These are phyloP conservation scores for Talaromyces stipitatus DNA, from an alignment of 495 filamentous ascomycete genomes.

Conservation along the genomic window DNA sequence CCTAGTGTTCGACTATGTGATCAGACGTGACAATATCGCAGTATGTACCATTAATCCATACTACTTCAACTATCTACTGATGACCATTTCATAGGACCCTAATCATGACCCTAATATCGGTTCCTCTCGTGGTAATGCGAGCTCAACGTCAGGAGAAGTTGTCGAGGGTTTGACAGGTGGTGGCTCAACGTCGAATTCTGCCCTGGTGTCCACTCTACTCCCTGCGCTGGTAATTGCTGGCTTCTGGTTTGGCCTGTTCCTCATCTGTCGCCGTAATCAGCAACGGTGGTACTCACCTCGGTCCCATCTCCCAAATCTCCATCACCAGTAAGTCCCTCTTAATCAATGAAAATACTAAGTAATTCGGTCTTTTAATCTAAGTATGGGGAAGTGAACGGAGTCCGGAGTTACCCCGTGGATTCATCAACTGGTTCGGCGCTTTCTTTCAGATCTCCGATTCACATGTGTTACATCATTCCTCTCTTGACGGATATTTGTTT, in stretches of 20 bases:
- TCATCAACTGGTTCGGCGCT: constrained; percentile 55
- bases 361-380: background rate
- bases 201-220: constrained; percentile 62
- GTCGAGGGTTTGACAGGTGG: constrained; percentile 21
- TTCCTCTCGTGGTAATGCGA: constrained; percentile 34
- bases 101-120: constrained; percentile 37
- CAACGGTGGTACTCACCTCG: constrained; percentile 74
- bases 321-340: constrained; percentile 44
- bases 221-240: constrained; percentile 60
- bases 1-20: background rate
- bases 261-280: constrained; percentile 64
- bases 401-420: constrained; percentile 36
- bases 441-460: constrained; percentile 55
- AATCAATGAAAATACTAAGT: background rate
- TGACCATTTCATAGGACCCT: constrained; percentile 17
- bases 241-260: constrained; percentile 63
- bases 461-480: constrained; percentile 55
- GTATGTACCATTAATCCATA: background rate
- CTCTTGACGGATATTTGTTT: constrained; percentile 76
- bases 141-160: constrained; percentile 27
- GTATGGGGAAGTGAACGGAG: constrained; percentile 21
- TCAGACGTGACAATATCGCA: constrained; percentile 3
- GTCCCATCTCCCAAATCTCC: constrained; percentile 68
- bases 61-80: background rate
- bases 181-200: constrained; percentile 36